These are phyloP conservation scores for Cinchona pubescens DNA, from an alignment of 257 asterid species.

Conservation along the genomic window DNA sequence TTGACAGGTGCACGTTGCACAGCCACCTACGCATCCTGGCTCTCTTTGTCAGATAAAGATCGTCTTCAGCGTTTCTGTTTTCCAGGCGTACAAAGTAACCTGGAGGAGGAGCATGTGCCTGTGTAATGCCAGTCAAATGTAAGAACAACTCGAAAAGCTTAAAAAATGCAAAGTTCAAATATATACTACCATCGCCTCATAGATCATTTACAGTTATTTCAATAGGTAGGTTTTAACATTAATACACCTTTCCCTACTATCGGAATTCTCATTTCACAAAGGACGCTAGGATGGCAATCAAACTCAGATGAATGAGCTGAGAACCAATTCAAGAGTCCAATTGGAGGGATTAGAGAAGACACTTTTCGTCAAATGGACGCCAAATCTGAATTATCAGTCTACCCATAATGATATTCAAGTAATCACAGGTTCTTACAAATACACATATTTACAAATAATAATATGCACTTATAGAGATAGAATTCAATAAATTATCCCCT, in stretches of 20 bases:
- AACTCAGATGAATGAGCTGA: neutral
- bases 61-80: slow-evolving; percentile 45
- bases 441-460: no score
- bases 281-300: neutral
- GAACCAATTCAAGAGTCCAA: neutral
- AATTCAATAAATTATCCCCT: no score
- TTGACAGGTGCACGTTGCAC: slow-evolving; percentile 66
- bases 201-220: neutral
- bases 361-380: neutral
- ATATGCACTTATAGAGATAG: no score
- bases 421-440: no score
- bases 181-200: neutral
- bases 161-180: neutral
- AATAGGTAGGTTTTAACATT: neutral
- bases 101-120: slow-evolving; percentile 75
- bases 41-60: slow-evolving; percentile 53
- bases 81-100: slow-evolving; percentile 59
- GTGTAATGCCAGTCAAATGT: slow-evolving; percentile 11
- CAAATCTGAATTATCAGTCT: no score
- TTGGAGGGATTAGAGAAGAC: neutral
- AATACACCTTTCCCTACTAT: neutral
- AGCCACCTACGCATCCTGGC: slow-evolving; percentile 90
- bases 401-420: no score
- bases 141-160: neutral
- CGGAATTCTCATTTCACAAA: neutral